Evolutionary conservation across 768 basidiomycete genomes (phyloP).

Genomic region (Tubosaeta brunneosetosa): DNA sequence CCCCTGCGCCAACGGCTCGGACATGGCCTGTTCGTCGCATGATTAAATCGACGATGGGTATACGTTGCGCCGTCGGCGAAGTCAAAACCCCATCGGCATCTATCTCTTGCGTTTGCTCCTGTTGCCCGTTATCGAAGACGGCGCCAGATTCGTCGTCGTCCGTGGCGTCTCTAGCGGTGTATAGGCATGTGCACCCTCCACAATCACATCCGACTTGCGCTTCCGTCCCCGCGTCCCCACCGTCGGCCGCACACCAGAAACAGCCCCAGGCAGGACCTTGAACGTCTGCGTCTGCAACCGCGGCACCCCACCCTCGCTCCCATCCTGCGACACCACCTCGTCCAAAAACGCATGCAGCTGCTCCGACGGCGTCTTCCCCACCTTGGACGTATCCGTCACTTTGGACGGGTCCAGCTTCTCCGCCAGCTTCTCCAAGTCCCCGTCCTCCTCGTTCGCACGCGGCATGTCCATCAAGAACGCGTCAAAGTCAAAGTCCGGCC

Average conservation of each 20-base stretch:
- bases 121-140: constrained; percentile 10
- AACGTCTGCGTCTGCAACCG: constrained; percentile 3
- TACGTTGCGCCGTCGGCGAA: no score
- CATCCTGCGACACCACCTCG: constrained; percentile 36
- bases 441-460: constrained; percentile 26
- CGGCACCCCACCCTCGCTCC: constrained; percentile 9
- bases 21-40: no score
- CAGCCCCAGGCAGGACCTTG: neutral
- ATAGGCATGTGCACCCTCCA: constrained; percentile 9
- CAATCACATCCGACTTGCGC: constrained; percentile 36
- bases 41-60: no score
- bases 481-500: constrained; percentile 36
- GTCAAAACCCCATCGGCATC: no score
- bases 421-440: constrained; percentile 32
- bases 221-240: constrained; percentile 25
- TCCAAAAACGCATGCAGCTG: constrained; percentile 42
- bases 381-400: constrained; percentile 24
- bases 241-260: neutral
- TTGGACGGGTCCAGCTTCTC: constrained; percentile 29
- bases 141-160: neutral
- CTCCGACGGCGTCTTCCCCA: constrained; percentile 31
- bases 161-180: neutral
- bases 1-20: no score
- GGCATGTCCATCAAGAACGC: constrained; percentile 39
- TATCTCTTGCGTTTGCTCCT: constrained; percentile 31